phyloP scores from a whole-genome alignment of 345 rosid genomes.

The Carallia brachiata region DNA sequence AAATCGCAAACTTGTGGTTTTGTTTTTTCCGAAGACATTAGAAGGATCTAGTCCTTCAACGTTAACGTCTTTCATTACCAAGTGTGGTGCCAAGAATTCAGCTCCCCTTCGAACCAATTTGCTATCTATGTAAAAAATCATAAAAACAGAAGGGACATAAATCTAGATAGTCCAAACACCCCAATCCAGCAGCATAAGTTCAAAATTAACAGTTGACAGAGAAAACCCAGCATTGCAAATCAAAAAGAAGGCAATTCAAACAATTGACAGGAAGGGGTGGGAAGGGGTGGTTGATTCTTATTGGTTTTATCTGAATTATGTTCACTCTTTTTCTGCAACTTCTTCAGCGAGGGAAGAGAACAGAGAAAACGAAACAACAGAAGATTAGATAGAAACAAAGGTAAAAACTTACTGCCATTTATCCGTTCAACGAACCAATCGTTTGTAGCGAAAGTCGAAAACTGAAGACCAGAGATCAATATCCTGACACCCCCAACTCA shows the following conservation, averaged over 20 bases:
- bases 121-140: neutral
- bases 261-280: neutral
- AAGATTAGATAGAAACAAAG: neutral
- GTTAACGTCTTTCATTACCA: neutral
- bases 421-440: constrained; percentile 14
- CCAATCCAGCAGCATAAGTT: constrained; percentile 5
- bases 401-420: constrained; percentile 63
- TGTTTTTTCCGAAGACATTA: no score
- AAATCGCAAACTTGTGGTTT: neutral
- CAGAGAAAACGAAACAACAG: neutral
- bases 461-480: neutral
- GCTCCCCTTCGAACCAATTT: neutral
- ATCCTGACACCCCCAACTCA: neutral
- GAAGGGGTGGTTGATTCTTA: no score
- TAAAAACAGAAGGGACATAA: neutral
- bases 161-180: constrained; percentile 1
- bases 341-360: neutral
- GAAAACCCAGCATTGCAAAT: constrained; percentile 17
- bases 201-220: neutral
- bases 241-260: constrained; percentile 6
- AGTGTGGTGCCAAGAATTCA: neutral
- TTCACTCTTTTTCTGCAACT: neutral
- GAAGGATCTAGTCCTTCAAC: no score
- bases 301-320: no score
- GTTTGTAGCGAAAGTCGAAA: constrained; percentile 5